Evolutionary conservation across 202 grass and related monocot species (phyloP), one percentile per base, ranked within the genome.

Genomic region (Saccharum hybrid): DNA sequence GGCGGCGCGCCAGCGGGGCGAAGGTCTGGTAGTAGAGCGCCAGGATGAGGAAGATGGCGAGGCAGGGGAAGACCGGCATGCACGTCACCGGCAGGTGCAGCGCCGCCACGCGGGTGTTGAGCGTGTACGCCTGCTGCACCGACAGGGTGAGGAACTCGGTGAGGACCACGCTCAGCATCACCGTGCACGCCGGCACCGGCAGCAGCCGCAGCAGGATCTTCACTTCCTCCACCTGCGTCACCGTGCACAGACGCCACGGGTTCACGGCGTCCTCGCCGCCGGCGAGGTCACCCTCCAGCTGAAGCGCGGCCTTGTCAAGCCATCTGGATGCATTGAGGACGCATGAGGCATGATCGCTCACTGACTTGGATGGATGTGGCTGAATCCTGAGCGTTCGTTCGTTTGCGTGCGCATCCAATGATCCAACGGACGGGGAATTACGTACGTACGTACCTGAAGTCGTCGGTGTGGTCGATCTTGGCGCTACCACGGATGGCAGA

Each of bases 141-240:
- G 95, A 97, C 11, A 97, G 88, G 36, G 95, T 97, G 15, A 97
- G 87, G 83, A 89, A 97, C 87, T 97, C 95, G 0, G 95, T 97
- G 13, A 97, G 83, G 12, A 97, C 83, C 46, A 94, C 86, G 75
- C 76, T 97, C 10, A 94, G 92, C 88, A 97, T 90, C 33, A 93
- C 49, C 2, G 94, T 97, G 92, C 94, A 94, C 46, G 82, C 74
- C 30, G 94, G 83, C 63, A 94, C 86, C 7, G 94, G 94, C 52
- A 93, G 67, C 82, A 97, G 92, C 33, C 88, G 90, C 65, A 94
- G 68, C 72, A 97, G 83, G 68, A 97, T 90, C 86, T 97, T 97
- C 78, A 97, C 94, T 83, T 97, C 94, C 78, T 97, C 88, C 19
- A 93, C 94, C 89, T 97, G 91, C 38, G 90, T 93, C 79, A 94